These are phyloP conservation scores for Pterocarpus macrocarpus DNA, from an alignment of 306 rosid genomes.

Conservation along the genomic window DNA sequence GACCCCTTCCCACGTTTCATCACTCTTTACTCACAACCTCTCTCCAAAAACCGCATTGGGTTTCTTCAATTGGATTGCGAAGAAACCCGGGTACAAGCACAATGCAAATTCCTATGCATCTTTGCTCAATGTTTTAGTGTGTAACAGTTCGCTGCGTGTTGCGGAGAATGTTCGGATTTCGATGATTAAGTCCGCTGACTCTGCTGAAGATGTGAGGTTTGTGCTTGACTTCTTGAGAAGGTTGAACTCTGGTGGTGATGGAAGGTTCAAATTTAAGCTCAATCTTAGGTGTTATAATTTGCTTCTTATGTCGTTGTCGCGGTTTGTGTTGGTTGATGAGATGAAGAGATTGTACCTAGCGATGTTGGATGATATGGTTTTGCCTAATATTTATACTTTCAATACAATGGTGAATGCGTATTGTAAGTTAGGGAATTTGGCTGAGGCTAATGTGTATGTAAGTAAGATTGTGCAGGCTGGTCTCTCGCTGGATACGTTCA, in stretches of 20 bases:
- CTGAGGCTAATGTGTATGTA: constrained; percentile 58
- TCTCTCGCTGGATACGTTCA: constrained; percentile 63
- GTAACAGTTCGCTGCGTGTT: constrained; percentile 45
- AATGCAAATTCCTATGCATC: constrained; percentile 59
- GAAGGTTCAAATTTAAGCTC: constrained; percentile 54
- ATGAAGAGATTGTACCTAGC: constrained; percentile 62
- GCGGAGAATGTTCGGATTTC: constrained; percentile 63
- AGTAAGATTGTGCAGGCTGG: constrained; percentile 69
- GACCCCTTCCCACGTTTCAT: constrained; percentile 60
- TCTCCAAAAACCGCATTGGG: constrained; percentile 57
- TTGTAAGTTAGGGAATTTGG: constrained; percentile 73
- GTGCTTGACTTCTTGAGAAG: constrained; percentile 55
- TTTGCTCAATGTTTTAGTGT: constrained; percentile 60
- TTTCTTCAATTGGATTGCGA: constrained; percentile 66
- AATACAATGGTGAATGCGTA: constrained; percentile 79
- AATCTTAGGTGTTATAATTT: constrained; percentile 67
- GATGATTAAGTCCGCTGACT: constrained; percentile 59
- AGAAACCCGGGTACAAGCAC: constrained; percentile 61
- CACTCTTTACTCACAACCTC: constrained; percentile 53
- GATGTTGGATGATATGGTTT: constrained; percentile 61
- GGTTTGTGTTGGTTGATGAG: constrained; percentile 59
- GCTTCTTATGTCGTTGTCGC: constrained; percentile 61
- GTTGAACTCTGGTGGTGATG: constrained; percentile 45
- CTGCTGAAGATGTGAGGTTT: constrained; percentile 53
- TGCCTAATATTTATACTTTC: constrained; percentile 68